Conservation (phyloP, 306 rosid species). For the Ceratonia siliqua region DNA sequence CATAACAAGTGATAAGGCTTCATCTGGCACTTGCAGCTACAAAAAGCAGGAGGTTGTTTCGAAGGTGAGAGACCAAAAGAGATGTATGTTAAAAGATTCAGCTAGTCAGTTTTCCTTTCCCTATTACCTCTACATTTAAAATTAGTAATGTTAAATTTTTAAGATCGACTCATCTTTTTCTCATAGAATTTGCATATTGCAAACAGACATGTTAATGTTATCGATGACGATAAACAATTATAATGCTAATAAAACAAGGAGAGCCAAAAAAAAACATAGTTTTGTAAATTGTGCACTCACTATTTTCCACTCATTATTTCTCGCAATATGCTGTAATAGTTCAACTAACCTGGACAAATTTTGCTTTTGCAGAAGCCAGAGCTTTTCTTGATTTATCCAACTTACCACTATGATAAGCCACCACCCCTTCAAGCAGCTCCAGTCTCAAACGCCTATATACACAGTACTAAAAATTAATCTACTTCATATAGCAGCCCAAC, state of each 20-base stretch:
- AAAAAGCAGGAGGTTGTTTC: constrained; percentile 32
- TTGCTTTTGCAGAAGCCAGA: constrained; percentile 63
- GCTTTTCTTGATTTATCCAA: constrained; percentile 64
- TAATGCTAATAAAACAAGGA: not conserved
- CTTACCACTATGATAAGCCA: constrained; percentile 80
- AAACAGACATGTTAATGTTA: constrained; percentile 8
- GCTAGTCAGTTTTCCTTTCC: constrained; percentile 12
- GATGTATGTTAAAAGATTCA: not conserved
- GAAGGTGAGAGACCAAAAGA: not conserved
- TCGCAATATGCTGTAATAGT: not conserved
- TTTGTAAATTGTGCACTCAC: not conserved
- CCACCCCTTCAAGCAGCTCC: constrained; percentile 92
- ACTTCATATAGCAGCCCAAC: constrained; percentile 1
- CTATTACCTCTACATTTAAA: not conserved
- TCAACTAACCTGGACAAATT: constrained; percentile 59
- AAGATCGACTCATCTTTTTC: constrained; percentile 1
- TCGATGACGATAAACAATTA: not conserved
- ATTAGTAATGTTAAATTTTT: not conserved
- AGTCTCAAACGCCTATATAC: constrained; percentile 71
- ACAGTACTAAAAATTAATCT: constrained; percentile 28
- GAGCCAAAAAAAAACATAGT: not conserved
- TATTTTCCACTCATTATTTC: not conserved
- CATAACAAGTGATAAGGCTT: constrained; percentile 80
- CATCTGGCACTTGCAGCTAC: constrained; percentile 88
- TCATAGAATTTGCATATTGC: not conserved